Evolutionary conservation across 306 rosid genomes (phyloP).

Genomic region (peach (Prunus persica)): DNA sequence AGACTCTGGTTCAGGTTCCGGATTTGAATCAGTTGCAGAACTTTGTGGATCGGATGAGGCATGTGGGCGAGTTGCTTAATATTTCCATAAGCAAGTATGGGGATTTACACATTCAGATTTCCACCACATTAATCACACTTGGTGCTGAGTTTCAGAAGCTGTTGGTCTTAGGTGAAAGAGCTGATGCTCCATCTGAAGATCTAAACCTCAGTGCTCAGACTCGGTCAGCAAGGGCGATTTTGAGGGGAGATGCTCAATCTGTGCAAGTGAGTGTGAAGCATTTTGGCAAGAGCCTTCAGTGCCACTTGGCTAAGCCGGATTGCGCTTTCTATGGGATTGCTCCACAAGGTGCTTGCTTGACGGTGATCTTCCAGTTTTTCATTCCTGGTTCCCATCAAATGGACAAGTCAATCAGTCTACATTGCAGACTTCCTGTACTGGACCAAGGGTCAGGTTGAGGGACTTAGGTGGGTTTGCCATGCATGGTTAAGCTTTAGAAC

Average conservation of each 20-base stretch:
- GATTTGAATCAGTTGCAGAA: conserved; percentile 79
- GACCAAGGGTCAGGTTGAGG: conserved; percentile 63
- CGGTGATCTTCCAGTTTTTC: conserved; percentile 56
- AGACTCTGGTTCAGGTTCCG: conserved; percentile 85
- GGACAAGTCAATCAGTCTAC: conserved; percentile 91
- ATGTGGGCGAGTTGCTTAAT: conserved; percentile 69
- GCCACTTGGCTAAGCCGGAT: conserved; percentile 92
- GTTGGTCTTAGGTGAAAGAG: conserved; percentile 70
- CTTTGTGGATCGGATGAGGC: conserved; percentile 90
- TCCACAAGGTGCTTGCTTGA: conserved; percentile 78
- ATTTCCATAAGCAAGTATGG: conserved; percentile 81
- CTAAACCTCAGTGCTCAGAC: conserved; percentile 71
- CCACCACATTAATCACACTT: conserved; percentile 72
- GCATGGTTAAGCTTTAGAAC: background rate
- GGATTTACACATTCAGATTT: conserved; percentile 74
- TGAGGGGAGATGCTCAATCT: conserved; percentile 74
- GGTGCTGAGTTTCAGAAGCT: conserved; percentile 84
- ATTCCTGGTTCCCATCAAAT: conserved; percentile 77
- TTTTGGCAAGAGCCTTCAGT: conserved; percentile 85
- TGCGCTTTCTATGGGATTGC: conserved; percentile 92
- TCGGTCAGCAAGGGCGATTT: conserved; percentile 58
- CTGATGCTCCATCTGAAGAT: conserved; percentile 70
- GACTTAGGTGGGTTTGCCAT: conserved; percentile 7
- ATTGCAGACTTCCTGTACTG: conserved; percentile 92
- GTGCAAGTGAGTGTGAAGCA: conserved; percentile 95